Evolutionary conservation across 1,284 basidiomycete species (phyloP).

Genomic region (Marasmius tenuissimus): DNA sequence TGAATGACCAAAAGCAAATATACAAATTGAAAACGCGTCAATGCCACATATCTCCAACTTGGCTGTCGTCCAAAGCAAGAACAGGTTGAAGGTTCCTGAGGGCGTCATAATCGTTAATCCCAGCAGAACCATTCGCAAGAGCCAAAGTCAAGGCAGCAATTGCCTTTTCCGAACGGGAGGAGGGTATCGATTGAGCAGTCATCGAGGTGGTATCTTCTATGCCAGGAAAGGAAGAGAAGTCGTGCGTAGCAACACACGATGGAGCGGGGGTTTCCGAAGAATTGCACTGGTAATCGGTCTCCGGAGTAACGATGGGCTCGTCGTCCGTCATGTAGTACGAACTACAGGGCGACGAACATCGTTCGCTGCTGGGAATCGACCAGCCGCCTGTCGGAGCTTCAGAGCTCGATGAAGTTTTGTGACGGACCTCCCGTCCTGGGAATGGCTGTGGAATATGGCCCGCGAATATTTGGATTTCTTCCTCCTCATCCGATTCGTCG

Average conservation of each 20-base stretch:
- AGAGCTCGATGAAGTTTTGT: not conserved
- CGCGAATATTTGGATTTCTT: slow-evolving; percentile 57
- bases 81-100: slow-evolving; percentile 44
- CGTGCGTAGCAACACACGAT: slow-evolving; percentile 7
- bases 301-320: slow-evolving; percentile 28
- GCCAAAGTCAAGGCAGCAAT: slow-evolving; percentile 62
- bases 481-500: slow-evolving; percentile 45
- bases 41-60: slow-evolving; percentile 67
- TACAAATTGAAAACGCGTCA: not conserved
- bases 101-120: slow-evolving; percentile 61
- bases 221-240: slow-evolving; percentile 9
- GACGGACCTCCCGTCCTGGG: slow-evolving; percentile 13
- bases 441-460: slow-evolving; percentile 28
- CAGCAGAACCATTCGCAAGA: slow-evolving; percentile 68
- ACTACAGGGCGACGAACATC: slow-evolving; percentile 29
- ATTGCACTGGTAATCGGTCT: slow-evolving; percentile 22
- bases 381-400: slow-evolving; percentile 9
- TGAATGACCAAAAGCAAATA: not conserved
- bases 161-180: slow-evolving; percentile 50
- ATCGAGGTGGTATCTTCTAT: slow-evolving; percentile 11
- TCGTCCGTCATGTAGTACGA: slow-evolving; percentile 20
- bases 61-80: slow-evolving; percentile 39
- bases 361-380: slow-evolving; percentile 18
- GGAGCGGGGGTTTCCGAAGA: slow-evolving; percentile 16
- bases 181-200: slow-evolving; percentile 21